Percentiles rank a stretch among this genome's conserved stretches.
These are phyloP conservation scores for Chlorophyllum brunneum DNA, from an alignment of 768 basidiomycete genomes.

Conservation along the genomic window DNA sequence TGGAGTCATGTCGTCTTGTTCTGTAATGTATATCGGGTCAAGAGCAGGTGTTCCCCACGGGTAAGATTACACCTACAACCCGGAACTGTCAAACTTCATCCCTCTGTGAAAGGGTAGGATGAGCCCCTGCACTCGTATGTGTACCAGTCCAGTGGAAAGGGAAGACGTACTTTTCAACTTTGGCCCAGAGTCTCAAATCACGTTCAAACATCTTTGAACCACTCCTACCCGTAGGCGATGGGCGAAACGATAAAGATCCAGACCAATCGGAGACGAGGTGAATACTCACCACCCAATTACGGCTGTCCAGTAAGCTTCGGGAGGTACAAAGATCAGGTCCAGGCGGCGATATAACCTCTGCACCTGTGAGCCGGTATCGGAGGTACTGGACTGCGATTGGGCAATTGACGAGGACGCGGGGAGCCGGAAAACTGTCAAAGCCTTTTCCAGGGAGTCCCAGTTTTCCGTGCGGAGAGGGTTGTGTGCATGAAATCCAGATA, in stretches of 20 bases:
- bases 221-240: conserved; percentile 46
- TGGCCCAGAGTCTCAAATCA: conserved; percentile 76
- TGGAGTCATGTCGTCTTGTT: conserved; percentile 62
- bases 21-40: conserved; percentile 27
- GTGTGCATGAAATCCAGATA: conserved; percentile 56
- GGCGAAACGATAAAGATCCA: neutral
- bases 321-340: conserved; percentile 79
- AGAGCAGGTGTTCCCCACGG: neutral
- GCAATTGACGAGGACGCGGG: conserved; percentile 31
- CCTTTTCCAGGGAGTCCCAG: conserved; percentile 83
- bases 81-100: conserved; percentile 82
- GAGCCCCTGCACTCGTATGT: neutral
- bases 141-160: neutral
- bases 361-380: conserved; percentile 9
- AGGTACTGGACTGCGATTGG: neutral
- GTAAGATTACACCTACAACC: conserved; percentile 49
- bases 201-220: conserved; percentile 90
- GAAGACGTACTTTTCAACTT: conserved; percentile 47
- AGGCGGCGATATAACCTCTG: conserved; percentile 58
- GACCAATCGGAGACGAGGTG: neutral
- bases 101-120: conserved; percentile 38
- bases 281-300: conserved; percentile 76
- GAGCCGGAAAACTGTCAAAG: conserved; percentile 72
- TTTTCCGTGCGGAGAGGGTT: conserved; percentile 53
- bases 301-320: conserved; percentile 82